Base-by-base conservation (phyloP, 805 yeast species). In the Lipomyces oligophaga region DNA sequence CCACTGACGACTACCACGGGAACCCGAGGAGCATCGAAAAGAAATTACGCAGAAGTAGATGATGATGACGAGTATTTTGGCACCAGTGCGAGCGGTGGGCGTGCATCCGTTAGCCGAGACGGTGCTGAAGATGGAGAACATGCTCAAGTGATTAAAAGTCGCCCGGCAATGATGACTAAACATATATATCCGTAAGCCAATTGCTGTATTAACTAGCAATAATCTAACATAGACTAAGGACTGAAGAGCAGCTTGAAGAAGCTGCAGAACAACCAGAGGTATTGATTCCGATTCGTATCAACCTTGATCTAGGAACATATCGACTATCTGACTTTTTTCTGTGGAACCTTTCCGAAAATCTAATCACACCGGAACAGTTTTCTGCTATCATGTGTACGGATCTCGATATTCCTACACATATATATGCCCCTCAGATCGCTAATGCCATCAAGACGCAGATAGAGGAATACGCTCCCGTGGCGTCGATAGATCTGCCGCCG, bases 351-450 rank as follows among this genome's bases (percentile, higher is more conserved):
- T 74, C 78, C 58, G 59, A 55, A 38, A 64, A 74, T 3, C 69
- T 80, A 20, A 67, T 83, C 20, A 78, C 86, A 1, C 95, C 95
- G 1, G 85, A 80, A 49, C 77, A 80, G 47, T 75, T 80, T 67
- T 90, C 96, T 0, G 70, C 77, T 11, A 76, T 86, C 22, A 76
- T 89, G 59, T 81, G 94, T 59, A 77, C 78, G 45, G 98, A 93
- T 58, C 71, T 93, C 54, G 96, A 88, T 49, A 75, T 93, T 31
- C 85, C 94, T 3, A 74, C 69, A 22, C 70, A 75, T 16, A 20
- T 41, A 10, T 71, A 67, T 42, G 71, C 76, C 6, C 73, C 80
- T 44, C 86, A 83, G 57, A 80, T 93, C 30, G 74, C 83, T 0
- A 76, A 75, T 18, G 78, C 89, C 10, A 85, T 93, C 47, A 77